A percentile compares a stretch with the other conserved stretches of the same genome.
phyloP scores from a whole-genome alignment of 768 basidiomycete genomes.

The Hypholoma fasciculare region DNA sequence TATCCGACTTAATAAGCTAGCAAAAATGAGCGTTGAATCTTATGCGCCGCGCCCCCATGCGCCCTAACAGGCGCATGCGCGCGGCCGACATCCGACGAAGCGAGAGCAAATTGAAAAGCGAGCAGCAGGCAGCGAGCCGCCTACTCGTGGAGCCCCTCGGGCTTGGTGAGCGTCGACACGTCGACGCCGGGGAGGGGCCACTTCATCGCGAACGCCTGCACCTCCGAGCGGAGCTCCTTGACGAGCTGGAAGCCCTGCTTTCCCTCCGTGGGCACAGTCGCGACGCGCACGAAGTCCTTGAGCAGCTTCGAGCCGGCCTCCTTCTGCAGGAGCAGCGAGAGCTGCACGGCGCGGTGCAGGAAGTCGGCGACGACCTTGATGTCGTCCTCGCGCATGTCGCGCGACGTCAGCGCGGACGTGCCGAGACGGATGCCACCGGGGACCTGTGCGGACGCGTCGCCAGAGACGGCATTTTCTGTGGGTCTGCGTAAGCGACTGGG shows the following conservation, averaged over 20 bases:
- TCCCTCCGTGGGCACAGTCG: conserved; percentile 66
- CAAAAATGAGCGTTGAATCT: conserved; percentile 22
- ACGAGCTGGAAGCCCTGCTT: conserved; percentile 73
- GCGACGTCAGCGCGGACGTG: conserved; percentile 91
- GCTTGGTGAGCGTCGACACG: conserved; percentile 46
- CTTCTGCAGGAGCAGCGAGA: conserved; percentile 86
- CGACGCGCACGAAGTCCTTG: conserved; percentile 92
- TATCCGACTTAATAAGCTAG: conserved; percentile 5
- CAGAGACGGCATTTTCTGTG: conserved; percentile 93
- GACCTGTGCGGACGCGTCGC: conserved; percentile 92
- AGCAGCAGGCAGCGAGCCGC: not conserved
- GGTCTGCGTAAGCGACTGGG: conserved; percentile 7
- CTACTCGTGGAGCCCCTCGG: conserved; percentile 61
- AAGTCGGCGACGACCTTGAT: conserved; percentile 86
- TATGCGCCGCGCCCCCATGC: conserved; percentile 2
- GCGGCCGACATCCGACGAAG: not conserved
- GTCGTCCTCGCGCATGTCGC: conserved; percentile 88
- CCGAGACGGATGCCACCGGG: conserved; percentile 98
- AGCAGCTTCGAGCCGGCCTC: conserved; percentile 94
- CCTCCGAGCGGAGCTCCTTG: conserved; percentile 75
- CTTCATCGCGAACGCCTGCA: conserved; percentile 73
- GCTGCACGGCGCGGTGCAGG: conserved; percentile 93
- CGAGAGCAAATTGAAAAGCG: not conserved
- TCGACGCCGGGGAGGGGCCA: conserved; percentile 95
- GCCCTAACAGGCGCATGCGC: not conserved